phyloP scores from a whole-genome alignment of 768 basidiomycete species.

The Lactifluus volemus region DNA sequence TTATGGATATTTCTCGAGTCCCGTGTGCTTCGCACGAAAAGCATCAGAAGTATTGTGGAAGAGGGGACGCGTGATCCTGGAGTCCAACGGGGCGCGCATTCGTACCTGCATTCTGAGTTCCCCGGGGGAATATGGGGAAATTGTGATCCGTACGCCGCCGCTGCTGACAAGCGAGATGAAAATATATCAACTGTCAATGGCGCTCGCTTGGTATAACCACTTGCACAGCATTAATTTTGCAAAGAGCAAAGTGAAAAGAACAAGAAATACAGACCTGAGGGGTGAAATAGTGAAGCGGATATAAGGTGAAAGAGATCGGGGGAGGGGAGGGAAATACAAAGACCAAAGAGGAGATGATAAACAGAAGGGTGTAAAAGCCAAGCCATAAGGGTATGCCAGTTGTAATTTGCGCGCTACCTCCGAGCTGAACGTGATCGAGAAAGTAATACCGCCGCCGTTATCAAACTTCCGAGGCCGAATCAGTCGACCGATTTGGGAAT shows the following conservation, averaged over 20 bases:
- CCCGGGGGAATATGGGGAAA: neutral
- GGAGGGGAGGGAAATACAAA: neutral
- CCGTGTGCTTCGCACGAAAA: neutral
- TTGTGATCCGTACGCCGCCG: neutral
- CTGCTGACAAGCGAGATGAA: neutral
- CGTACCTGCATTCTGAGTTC: neutral
- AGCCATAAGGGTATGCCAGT: neutral
- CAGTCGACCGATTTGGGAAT: neutral
- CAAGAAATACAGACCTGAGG: neutral
- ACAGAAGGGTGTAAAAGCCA: neutral
- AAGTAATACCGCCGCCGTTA: neutral
- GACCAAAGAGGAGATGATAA: neutral
- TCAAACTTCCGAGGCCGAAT: conserved; percentile 12
- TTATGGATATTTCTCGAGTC: neutral
- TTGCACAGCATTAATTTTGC: neutral
- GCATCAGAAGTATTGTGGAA: neutral
- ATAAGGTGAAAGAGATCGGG: neutral
- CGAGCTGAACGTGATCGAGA: neutral
- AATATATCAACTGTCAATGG: neutral
- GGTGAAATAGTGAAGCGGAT: neutral
- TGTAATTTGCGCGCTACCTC: neutral
- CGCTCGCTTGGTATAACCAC: neutral
- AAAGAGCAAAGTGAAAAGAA: neutral
- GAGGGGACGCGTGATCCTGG: conserved; percentile 1
- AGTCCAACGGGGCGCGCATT: neutral